Base-by-base conservation (phyloP, 768 basidiomycete genomes). In the Russula sp. region DNA sequence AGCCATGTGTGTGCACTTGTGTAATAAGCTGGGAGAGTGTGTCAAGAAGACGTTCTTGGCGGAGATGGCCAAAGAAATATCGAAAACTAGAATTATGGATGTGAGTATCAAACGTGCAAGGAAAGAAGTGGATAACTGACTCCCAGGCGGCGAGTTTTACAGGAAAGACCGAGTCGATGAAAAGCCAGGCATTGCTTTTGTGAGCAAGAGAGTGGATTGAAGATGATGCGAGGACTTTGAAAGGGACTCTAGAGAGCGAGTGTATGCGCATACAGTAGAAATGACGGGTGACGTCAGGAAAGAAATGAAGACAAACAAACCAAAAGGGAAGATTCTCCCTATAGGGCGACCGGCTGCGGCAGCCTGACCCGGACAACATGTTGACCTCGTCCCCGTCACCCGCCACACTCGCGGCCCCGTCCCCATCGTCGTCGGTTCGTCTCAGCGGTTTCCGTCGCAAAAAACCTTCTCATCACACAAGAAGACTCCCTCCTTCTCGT, bases 131-230 rank as follows among this genome's bases (percentile, higher is more conserved):
- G 42, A 32, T 61, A 49, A 79, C 87, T 68, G 71, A 91, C 88
- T 93, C 91, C 85, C 87, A 88, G 62, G 78, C 72, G 8, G 82
- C 88, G 30, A 90, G 73, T 63, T 83, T 81, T 36, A 90, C 79
- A 0, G 91, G 92, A 73, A 92, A 92, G 38, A 93, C 82, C 1
- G 88, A 88, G 70, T 90, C 88, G 51, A 92, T 76, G 71, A 85
- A 93, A 30, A 92, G 73, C 81, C 85, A 88, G 2, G 77, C 84
- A 59, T 85, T 79, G 50, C 75, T 71, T n/a, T 71, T 67, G 67
- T 70, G 57, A 14, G 44, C 24, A 13, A n/a, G 63, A 8, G 57
- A 44, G 42, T 53, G 59, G 11, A 16, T 36, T 22, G 55, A 52
- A n/a, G 24, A 50, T n/a, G n/a, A n/a, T 51, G 42, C 24, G 18